Conservation (phyloP, 1,139 yeast species). For the Ogataea hybrid region DNA sequence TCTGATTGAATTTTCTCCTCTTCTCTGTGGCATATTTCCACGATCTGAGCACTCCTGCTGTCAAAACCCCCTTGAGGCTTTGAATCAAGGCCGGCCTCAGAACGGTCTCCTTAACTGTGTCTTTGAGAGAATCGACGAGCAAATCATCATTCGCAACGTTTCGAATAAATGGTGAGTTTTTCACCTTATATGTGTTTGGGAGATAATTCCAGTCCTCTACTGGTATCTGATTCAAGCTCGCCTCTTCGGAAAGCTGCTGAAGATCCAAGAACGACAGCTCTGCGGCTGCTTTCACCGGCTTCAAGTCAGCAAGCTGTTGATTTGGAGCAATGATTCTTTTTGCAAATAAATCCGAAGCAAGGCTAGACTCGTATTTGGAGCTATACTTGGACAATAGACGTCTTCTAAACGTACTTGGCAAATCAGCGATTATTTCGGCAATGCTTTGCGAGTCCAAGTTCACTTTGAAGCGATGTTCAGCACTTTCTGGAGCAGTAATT, state of each 20-base stretch:
- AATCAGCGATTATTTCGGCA: slow-evolving; percentile 37
- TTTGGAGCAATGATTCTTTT: slow-evolving; percentile 19
- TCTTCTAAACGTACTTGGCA: slow-evolving; percentile 54
- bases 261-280: slow-evolving; percentile 26
- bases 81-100: slow-evolving; percentile 70
- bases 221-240: slow-evolving; percentile 20
- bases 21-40: slow-evolving; percentile 79
- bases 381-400: slow-evolving; percentile 43
- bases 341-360: slow-evolving; percentile 28
- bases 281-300: slow-evolving; percentile 13
- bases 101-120: slow-evolving; percentile 58
- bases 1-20: slow-evolving; percentile 36
- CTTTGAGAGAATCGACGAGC: slow-evolving; percentile 39
- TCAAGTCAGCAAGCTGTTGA: slow-evolving; percentile 5
- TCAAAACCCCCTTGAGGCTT: slow-evolving; percentile 75
- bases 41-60: slow-evolving; percentile 81
- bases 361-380: slow-evolving; percentile 32
- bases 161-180: slow-evolving; percentile 34
- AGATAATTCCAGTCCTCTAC: slow-evolving; percentile 31
- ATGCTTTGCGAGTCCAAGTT: slow-evolving; percentile 26
- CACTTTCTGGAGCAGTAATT: slow-evolving; percentile 5
- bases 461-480: slow-evolving; percentile 21
- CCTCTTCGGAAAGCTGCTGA: slow-evolving; percentile 15
- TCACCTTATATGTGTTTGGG: slow-evolving; percentile 25
- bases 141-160: slow-evolving; percentile 39